Conservation (phyloP, 768 basidiomycete species). For the Tylopilus balloui region DNA sequence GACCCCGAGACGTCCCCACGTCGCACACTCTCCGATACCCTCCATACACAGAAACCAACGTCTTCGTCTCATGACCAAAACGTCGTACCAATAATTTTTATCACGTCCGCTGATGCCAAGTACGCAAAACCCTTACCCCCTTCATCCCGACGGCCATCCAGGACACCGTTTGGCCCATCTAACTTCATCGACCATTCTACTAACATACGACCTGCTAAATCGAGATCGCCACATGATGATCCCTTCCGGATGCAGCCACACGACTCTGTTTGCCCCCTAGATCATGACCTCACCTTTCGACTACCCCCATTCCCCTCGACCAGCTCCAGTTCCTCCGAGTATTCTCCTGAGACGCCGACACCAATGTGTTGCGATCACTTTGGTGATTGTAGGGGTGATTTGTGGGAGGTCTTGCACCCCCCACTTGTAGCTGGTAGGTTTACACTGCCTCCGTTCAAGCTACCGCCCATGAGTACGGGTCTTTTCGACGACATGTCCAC, state of each 20-base stretch:
- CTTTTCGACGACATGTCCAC: conserved; percentile 10
- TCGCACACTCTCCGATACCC: background rate
- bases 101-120: conserved; percentile 26
- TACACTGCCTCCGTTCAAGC: conserved; percentile 21
- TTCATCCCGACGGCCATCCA: conserved; percentile 8
- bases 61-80: background rate
- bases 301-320: conserved; percentile 11
- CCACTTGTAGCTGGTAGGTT: conserved; percentile 18
- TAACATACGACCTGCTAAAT: background rate
- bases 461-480: conserved; percentile 16
- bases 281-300: conserved; percentile 8
- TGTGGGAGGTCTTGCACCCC: conserved; percentile 26
- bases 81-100: conserved; percentile 19
- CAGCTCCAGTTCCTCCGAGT: background rate
- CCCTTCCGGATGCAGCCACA: conserved; percentile 12
- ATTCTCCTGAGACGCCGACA: conserved; percentile 24
- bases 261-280: background rate
- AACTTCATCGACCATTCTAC: conserved; percentile 8
- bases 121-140: conserved; percentile 19
- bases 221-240: conserved; percentile 5
- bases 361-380: conserved; percentile 23
- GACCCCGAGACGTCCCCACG: background rate
- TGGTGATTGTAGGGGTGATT: conserved; percentile 21
- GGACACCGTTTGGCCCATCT: conserved; percentile 13
- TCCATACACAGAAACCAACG: background rate